Evolutionary conservation across 208 protist species (phyloP), one percentile per base, ranked within the genome.

Genomic region (Trypanosoma avium): DNA sequence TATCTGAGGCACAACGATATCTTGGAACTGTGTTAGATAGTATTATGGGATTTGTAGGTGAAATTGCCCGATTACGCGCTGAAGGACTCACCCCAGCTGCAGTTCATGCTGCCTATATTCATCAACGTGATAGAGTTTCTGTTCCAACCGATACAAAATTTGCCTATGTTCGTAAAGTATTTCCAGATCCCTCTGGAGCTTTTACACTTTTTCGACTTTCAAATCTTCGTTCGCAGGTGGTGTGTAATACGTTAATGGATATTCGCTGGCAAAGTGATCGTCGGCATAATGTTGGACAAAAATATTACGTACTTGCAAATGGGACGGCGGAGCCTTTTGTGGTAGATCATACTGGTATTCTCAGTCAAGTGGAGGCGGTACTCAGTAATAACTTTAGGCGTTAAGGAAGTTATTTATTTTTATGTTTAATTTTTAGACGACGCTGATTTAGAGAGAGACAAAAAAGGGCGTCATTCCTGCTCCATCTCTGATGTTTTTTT

Each of bases 221-320:
- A 0, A 95, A 95, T 62, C 63, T 95, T 32, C 89, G 89, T 42
- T 93, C 89, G 12, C 89, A 95, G 56, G 86, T 93, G 12, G 72
- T 93, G 26, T 95, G 81, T 70, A 91, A 86, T 67, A 79, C 84
- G 19, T 76, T 88, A 66, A 67, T 93, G 15, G 89, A 95, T 66
- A 93, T 95, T 56, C 89, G 89, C 52, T 95, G 89, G 86, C 89
- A 95, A 74, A 93, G 86, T 45, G 89, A 95, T 67, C 81, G 84
- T 24, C 74, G 77, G 6, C 79, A 91, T 64, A 90, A 95, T 70
- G 82, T 95, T 27, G 89, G 86, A 19, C 84, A 90, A 59, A 92
- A 89, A 65, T 95, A 95, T 58, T 95, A 95, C 76, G 80, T 95
- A 32, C 77, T 91, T 59, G 70, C 84, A 0, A 82, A 92, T 52